Evolutionary conservation across 176 grass and related monocot species (phyloP), one percentile per base, ranked within the genome.

Genomic region (Eragrostis curvula): DNA sequence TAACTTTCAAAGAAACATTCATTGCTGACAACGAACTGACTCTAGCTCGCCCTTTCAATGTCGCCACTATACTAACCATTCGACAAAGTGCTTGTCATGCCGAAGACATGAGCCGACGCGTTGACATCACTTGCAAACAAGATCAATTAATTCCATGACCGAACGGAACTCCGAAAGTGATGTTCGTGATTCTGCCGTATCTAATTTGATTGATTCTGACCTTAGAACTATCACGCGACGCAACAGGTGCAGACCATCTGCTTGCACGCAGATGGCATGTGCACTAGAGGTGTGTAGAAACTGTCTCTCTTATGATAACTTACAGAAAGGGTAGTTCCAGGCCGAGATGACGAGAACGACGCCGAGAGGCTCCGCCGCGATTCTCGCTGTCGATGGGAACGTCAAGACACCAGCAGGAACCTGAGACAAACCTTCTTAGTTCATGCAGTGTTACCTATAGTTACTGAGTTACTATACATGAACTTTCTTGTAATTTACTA

Each of bases 241-340:
- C 56, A 25, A 59, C n/a, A 59, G 7, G 53, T 10, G 55, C 9
- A 24, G 14, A n/a, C 56, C 56, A 36, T 36, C 32, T 36, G 32
- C 32, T 36, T 36, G 32, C 32, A 59, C 9, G n/a, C 56, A 59
- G 24, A 59, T 11, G 56, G 56, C n/a, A 59, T 59, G 56, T 11
- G 55, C 23, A 23, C 21, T 5, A 21, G 52, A 55, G 16, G 3
- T 7, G 50, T 16, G 16, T 52, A 52, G 50, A 52, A 14, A 6
- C 49, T 18, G 49, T 4, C 49, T 52, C 17, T 14, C 16, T 18
- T 52, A 15, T 43, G 9, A 8, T 3, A 66, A 85, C 93, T 94
- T 92, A 99, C 97, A 62, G 83, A 99, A 96, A 12, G 97, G 97
- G 64, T 90, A 99, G 77, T 99, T 99, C 97, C 97, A 99, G 21